Evolutionary conservation across 2,329 filamentous ascomycete genomes (phyloP), one percentile per base, ranked within the genome.

Genomic region (Venturia oleaginea): DNA sequence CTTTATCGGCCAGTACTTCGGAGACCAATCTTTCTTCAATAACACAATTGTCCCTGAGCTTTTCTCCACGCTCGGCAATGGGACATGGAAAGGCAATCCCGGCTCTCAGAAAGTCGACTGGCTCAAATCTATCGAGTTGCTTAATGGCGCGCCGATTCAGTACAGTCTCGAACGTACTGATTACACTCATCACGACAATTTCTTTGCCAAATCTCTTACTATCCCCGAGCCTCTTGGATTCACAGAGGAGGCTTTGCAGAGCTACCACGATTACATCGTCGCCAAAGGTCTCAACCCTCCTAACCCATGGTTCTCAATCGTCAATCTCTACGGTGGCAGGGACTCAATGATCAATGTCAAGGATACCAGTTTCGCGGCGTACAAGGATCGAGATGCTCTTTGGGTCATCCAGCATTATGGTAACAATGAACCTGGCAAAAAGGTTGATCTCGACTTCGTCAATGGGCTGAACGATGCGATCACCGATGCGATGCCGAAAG

Each of bases 61-160:
- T 15, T 69, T 78, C 4, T 27, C 22, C 24, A 54, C 27, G 7
- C 48, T 54, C 22, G 22, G 22, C 30, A 54, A 27, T 13, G 48
- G 24, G 13, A 27, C 48, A 4, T 54, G 27, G 22, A 72, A 75
- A 62, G 71, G 70, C 0, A 72, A 78, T 17, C 72, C 74, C 10
- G 64, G 67, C 6, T 67, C 68, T 38, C 37, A 68, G 24, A 59
- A 61, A 67, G 55, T 70, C 68, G 8, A 67, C 71, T 72, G 72
- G 69, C 74, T 76, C 64, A 69, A 72, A 59, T 76, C 75, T 63
- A 71, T 78, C 77, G 76, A 71, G 72, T 82, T 67, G 77, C 76
- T 72, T 4, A 72, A 71, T 15, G 72, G 70, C 66, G 51, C 13
- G 3, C 27, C 24, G 5, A 55, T 55, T 34, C n/a, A 19, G 4